Evolutionary conservation across 1,284 basidiomycete species (phyloP), one percentile per base, ranked within the genome.

Genomic region (Trametes hirsuta): DNA sequence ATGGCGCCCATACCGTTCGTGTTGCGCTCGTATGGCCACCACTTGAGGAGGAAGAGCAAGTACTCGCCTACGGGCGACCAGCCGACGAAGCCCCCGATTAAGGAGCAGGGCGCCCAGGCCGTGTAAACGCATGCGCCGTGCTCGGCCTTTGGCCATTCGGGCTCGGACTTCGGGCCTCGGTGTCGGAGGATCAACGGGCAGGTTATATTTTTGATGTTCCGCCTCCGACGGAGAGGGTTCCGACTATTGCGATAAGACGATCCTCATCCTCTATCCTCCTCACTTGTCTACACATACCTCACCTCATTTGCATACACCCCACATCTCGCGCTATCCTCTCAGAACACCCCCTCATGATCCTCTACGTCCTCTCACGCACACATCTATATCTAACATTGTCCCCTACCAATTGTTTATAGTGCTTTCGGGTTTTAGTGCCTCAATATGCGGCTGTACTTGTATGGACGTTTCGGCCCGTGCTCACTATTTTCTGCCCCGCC

Each of bases 1-100:
- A 61, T 74, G 66, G 69, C 65, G 18, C 75, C 76, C 6, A 76
- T 78, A 21, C 76, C 76, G 34, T 72, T 77, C 63, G 63, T 76
- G 25, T 69, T 78, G 30, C 56, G 61, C 30, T 35, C 39, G 22
- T 58, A 62, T 24, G 61, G 61, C 18, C 66, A 66, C n/a, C 47
- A 53, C n/a, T 62, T 76, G 15, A 65, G 73, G 41, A 50, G 50
- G 46, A 69, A 67, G 55, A 72, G 69, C 49, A 75, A 72, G 67
- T 74, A 69, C 55, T 67, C 72, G 34, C 72, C 72, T 9, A 64
- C 66, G 25, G 61, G 64, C 51, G 18, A 58, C 46, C 51, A 53
- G 25, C 61, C 66, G n/a, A 36, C 41, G 25, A 62, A 63, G 56
- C 55, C 57, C 2, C 34, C 58, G 4, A 51, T 30, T 22, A 47